phyloP scores from a whole-genome alignment of 352 stramenopile genomes.

The Aphanomyces invadans region DNA sequence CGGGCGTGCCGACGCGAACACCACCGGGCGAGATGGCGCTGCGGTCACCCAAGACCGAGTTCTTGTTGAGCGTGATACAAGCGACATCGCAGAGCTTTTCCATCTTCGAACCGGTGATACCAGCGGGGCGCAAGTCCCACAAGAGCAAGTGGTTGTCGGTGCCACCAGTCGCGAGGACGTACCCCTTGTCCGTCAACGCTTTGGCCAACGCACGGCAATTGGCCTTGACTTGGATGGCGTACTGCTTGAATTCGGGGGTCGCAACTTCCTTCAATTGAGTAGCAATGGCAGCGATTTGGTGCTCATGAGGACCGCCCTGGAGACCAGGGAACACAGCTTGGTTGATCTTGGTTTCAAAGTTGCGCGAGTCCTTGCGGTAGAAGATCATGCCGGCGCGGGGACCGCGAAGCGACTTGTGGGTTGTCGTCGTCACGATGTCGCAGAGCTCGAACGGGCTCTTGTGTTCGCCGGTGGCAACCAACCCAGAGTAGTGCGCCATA shows the following conservation, averaged over 20 bases:
- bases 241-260: slow-evolving; percentile 96
- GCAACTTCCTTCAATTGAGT: slow-evolving; percentile 97
- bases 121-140: slow-evolving; percentile 94
- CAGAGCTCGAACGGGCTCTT: slow-evolving; percentile 95
- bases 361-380: slow-evolving; percentile 92
- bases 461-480: slow-evolving; percentile 94
- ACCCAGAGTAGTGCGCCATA: slow-evolving; percentile 98
- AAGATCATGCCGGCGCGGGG: slow-evolving; percentile 99
- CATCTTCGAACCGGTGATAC: slow-evolving; percentile 97
- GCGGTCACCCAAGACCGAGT: slow-evolving; percentile 94
- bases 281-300: slow-evolving; percentile 98
- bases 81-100: slow-evolving; percentile 97
- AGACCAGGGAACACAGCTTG: slow-evolving; percentile 97
- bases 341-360: slow-evolving; percentile 95
- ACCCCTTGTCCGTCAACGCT: slow-evolving; percentile 88
- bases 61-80: slow-evolving; percentile 99
- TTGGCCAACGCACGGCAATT: slow-evolving; percentile 94
- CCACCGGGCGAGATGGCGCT: slow-evolving; percentile 93
- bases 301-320: slow-evolving; percentile 96
- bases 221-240: slow-evolving; percentile 88
- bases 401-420: slow-evolving; percentile 97
- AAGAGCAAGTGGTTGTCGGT: slow-evolving; percentile 99
- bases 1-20: slow-evolving; percentile 93
- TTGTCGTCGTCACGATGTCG: slow-evolving; percentile 99
- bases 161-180: slow-evolving; percentile 95